A percentile compares a stretch with the other conserved stretches of the same genome.
These are phyloP conservation scores for Fusarium falciforme DNA, from an alignment of 2,329 filamentous ascomycete species.

Conservation along the genomic window DNA sequence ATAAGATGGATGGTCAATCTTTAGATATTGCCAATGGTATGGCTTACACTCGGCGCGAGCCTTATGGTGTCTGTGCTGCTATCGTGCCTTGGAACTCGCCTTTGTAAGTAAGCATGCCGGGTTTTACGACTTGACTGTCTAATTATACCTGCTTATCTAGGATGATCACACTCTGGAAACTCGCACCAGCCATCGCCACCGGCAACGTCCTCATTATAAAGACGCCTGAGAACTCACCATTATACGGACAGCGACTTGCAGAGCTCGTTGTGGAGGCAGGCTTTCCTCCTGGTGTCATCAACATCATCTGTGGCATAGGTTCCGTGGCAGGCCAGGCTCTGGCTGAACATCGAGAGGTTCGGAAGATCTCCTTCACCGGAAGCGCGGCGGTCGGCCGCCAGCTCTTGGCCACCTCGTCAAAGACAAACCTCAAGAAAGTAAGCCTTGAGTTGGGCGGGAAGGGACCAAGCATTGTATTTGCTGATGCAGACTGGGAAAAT, in stretches of 20 bases:
- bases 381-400: constrained; percentile 72
- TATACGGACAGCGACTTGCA: constrained; percentile 70
- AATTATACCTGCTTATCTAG: neutral
- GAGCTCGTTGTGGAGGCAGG: constrained; percentile 75
- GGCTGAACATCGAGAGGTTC: constrained; percentile 71
- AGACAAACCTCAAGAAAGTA: constrained; percentile 81
- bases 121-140: neutral
- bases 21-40: constrained; percentile 78
- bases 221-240: constrained; percentile 71
- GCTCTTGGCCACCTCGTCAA: constrained; percentile 80
- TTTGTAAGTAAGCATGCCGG: constrained; percentile 41
- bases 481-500: constrained; percentile 70
- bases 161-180: constrained; percentile 57
- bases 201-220: constrained; percentile 73
- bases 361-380: constrained; percentile 82
- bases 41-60: constrained; percentile 80
- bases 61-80: constrained; percentile 75
- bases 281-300: constrained; percentile 55
- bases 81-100: constrained; percentile 84
- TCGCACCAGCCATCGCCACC: constrained; percentile 72
- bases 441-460: constrained; percentile 81
- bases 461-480: constrained; percentile 68
- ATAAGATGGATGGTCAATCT: constrained; percentile 85
- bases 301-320: constrained; percentile 77
- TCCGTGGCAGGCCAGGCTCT: constrained; percentile 74